Evolutionary conservation across 1,284 basidiomycete species (phyloP), one percentile per base, ranked within the genome.

Genomic region (Bondarzewia mesenterica): DNA sequence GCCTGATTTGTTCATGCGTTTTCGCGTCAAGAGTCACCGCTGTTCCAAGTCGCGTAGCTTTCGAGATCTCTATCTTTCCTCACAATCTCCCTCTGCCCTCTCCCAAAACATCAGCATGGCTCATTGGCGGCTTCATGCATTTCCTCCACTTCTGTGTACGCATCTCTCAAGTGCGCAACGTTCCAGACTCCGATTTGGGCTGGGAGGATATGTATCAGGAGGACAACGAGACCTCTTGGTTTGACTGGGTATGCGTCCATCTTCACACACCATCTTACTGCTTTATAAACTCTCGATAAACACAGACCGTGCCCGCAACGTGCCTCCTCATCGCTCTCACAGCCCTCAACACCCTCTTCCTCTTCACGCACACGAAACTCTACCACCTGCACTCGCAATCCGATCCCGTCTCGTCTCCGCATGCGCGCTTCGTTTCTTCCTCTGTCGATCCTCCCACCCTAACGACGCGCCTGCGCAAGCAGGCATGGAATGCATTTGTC

Each of bases 161-260:
- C 51, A 65, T 85, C 29, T 72, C 73, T 50, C 76, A 82, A 53
- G 66, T 78, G 46, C 72, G 76, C 22, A 65, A 69, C 22, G 68
- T 79, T 1, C 73, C 74, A 2, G 81, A 85, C 51, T 77, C 82
- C 6, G 83, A 88, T 52, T 57, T 80, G 21, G 81, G 79, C 5
- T 89, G 85, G 85, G 85, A 88, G 56, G 80, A 85, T 59, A 78
- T 87, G 68, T 80, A 83, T 52, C 73, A 71, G 53, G 82, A 85
- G 59, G 77, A 67, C 47, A 73, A 77, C 57, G 73, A 73, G 22
- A 66, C 70, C n/a, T 69, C 78, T 5, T 89, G 85, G 85, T 82
- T 88, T 53, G 80, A 87, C 64, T 89, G 85, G 87, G 87, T 87
- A 44, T 54, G 80, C 20, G n/a, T 32, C 36, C 25, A 36, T 3